phyloP scores from a whole-genome alignment of 2,329 filamentous ascomycete species.

The Ophiobolus disseminans region DNA sequence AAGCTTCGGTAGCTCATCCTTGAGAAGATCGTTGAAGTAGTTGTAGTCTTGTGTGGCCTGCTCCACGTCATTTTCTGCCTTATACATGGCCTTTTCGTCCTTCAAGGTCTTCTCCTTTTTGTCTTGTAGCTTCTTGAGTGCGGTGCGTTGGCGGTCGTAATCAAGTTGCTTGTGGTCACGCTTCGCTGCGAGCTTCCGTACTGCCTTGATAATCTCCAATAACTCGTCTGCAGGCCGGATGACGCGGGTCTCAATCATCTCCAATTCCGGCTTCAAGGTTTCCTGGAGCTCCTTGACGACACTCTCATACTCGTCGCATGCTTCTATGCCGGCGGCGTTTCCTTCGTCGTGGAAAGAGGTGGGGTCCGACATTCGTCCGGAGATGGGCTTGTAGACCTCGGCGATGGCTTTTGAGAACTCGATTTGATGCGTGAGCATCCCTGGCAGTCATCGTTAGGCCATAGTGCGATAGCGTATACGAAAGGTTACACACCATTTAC shows the following conservation, averaged over 20 bases:
- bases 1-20: conserved; percentile 91
- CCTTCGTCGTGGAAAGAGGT: conserved; percentile 81
- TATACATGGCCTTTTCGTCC: conserved; percentile 97
- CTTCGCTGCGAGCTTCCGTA: conserved; percentile 86
- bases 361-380: conserved; percentile 91
- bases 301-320: conserved; percentile 94
- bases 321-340: conserved; percentile 89
- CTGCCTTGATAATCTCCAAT: conserved; percentile 91
- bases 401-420: conserved; percentile 96
- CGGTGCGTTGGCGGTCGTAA: conserved; percentile 83
- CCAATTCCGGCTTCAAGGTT: conserved; percentile 86
- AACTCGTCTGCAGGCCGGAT: conserved; percentile 93
- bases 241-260: conserved; percentile 94
- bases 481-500: conserved; percentile 73
- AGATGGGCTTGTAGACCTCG: conserved; percentile 98
- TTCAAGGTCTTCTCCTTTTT: conserved; percentile 97
- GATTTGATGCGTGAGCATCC: conserved; percentile 97
- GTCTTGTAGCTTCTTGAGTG: conserved; percentile 92
- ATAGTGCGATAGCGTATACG: not conserved
- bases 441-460: conserved; percentile 48
- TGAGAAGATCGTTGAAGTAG: conserved; percentile 96
- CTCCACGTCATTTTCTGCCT: conserved; percentile 90
- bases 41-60: conserved; percentile 94
- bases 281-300: conserved; percentile 91
- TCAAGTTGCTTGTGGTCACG: conserved; percentile 97